Conservation (phyloP, 2,329 filamentous ascomycete genomes). For the Monosporascus sp. region DNA sequence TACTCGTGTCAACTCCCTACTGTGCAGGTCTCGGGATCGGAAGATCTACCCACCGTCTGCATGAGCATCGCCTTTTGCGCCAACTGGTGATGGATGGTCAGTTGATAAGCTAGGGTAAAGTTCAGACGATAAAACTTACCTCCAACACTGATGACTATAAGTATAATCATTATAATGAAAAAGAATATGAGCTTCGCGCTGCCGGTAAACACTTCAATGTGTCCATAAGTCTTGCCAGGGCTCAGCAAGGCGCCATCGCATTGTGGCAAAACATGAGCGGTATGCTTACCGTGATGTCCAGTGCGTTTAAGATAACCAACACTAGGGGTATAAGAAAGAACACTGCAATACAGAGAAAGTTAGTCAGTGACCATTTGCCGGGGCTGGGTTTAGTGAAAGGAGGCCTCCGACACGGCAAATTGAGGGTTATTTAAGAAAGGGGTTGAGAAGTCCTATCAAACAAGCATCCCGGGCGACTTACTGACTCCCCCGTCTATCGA, state of each 20-base stretch:
- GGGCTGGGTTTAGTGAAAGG: neutral
- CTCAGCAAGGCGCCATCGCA: neutral
- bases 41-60: neutral
- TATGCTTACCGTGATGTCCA: slow-evolving; percentile 17
- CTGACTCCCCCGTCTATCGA: neutral
- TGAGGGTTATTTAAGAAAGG: neutral
- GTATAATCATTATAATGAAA: slow-evolving; percentile 14
- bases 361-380: slow-evolving; percentile 7
- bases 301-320: slow-evolving; percentile 16
- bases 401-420: neutral
- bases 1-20: slow-evolving; percentile 4
- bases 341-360: slow-evolving; percentile 4
- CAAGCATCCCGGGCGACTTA: neutral
- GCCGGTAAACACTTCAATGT: slow-evolving; percentile 21
- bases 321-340: slow-evolving; percentile 20
- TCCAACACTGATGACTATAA: slow-evolving; percentile 9
- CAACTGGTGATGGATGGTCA: neutral
- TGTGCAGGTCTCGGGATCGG: neutral
- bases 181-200: slow-evolving; percentile 21
- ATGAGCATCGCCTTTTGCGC: neutral
- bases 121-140: slow-evolving; percentile 5
- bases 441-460: neutral
- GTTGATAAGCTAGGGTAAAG: neutral
- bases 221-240: slow-evolving; percentile 20
- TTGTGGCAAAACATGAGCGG: neutral